phyloP scores from a whole-genome alignment of 192 early-diverging fungal genomes.

The Entomortierella beljakovae region DNA sequence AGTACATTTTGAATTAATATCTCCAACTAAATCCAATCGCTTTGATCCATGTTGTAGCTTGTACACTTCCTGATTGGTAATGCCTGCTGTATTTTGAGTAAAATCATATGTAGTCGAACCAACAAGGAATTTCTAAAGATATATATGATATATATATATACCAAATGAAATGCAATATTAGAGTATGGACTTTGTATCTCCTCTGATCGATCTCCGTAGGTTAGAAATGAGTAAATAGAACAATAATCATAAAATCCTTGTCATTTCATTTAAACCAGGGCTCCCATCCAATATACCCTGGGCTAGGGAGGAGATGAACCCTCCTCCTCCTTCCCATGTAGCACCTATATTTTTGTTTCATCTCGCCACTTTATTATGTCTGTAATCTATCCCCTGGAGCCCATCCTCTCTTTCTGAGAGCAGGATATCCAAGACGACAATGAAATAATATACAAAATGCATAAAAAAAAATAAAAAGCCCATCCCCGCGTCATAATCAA shows the following conservation, averaged over 20 bases:
- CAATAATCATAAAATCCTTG: slow-evolving; percentile 24
- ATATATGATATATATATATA: too few species aligned
- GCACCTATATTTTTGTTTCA: slow-evolving; percentile 18
- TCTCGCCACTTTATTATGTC: neutral
- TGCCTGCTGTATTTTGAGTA: slow-evolving; percentile 22
- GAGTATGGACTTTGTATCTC: neutral
- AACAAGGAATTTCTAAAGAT: slow-evolving; percentile 43
- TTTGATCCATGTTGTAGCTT: slow-evolving; percentile 22
- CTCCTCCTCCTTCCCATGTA: neutral
- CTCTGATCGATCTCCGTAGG: too few species aligned
- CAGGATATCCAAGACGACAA: neutral
- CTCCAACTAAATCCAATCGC: slow-evolving; percentile 46
- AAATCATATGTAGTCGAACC: slow-evolving; percentile 29
- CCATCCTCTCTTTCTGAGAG: neutral
- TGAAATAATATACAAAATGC: neutral
- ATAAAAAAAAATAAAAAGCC: neutral
- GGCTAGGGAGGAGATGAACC: too few species aligned
- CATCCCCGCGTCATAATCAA: slow-evolving; percentile 3
- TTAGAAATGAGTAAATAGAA: too few species aligned
- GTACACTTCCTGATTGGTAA: slow-evolving; percentile 44
- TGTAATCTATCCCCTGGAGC: slow-evolving; percentile 4
- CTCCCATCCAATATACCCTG: neutral
- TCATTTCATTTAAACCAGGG: slow-evolving; percentile 5
- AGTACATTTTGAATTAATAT: slow-evolving; percentile 36
- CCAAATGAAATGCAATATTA: neutral